Evolutionary conservation across 495 filamentous ascomycete species (phyloP), one percentile per base, ranked within the genome.

Genomic region (Penicillium riverlandense): DNA sequence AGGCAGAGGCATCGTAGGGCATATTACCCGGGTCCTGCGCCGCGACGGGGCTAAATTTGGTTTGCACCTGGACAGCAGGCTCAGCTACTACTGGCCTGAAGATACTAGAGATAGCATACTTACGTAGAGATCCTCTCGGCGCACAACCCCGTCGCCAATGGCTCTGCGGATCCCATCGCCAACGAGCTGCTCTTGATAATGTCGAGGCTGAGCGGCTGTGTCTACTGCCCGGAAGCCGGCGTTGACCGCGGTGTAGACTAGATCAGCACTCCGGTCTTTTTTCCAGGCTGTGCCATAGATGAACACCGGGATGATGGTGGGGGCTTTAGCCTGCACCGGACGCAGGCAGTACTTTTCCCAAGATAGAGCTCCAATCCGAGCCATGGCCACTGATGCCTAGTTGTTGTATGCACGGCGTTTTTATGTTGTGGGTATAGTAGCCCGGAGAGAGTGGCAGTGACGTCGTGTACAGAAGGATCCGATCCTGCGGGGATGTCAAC

Each of bases 251-350:
- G 74, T 65, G 53, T 82, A 72, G 22, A 90, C 85, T 1, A 89
- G 71, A 31, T 79, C 72, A 13, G 76, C 70, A 1, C 84, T 88
- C 27, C 62, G 63, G 3, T 82, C 80, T 58, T 87, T 85, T 65
- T 91, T 90, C 88, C 87, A 91, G n/a, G 88, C 88, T 7, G 86
- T 90, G 35, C 87, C 88, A 55, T 94, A 94, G 44, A 92, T 61
- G 47, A 89, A 72, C 44, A 70, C 65, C 7, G 83, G 83, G 29
- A 72, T 46, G 12, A 54, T 41, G 7, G 58, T 48, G 16, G 63
- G 48, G 9, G 52, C 47, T 7, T 55, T 56, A 27, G 56, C 47
- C 31, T 52, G 61, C 27, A 49, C 51, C n/a, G 61, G 51, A 16
- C 61, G 64, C 38, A 70, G 53, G 45, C 49, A 48, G 35, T 65